Conservation (phyloP, 1,284 basidiomycete species). For the Moesziomyces sp. region DNA sequence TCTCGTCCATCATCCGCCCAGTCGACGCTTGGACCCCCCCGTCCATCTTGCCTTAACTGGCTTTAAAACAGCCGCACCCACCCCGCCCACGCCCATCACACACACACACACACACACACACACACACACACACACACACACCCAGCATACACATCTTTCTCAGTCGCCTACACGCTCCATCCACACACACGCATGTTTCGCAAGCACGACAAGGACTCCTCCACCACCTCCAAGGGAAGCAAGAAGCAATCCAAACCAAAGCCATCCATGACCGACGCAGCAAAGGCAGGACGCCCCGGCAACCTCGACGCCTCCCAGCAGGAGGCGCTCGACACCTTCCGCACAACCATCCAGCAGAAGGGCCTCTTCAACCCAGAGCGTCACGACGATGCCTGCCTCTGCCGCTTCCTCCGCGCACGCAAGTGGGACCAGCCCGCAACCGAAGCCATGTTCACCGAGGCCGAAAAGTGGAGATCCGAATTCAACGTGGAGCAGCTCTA, state of each 20-base stretch:
- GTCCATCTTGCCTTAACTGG: too few species aligned
- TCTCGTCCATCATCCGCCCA: too few species aligned
- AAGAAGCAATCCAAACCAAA: constrained; percentile 44
- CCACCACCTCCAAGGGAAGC: constrained; percentile 34
- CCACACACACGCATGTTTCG: constrained; percentile 36
- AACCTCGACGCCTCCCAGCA: constrained; percentile 61
- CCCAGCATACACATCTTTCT: neutral
- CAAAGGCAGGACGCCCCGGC: constrained; percentile 58
- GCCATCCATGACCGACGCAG: constrained; percentile 32
- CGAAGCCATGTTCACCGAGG: constrained; percentile 83
- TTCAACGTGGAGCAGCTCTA: constrained; percentile 88
- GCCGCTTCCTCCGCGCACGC: constrained; percentile 84
- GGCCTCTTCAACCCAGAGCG: constrained; percentile 62
- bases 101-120: neutral
- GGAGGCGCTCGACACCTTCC: constrained; percentile 59
- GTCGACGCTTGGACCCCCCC: too few species aligned
- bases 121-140: neutral
- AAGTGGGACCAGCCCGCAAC: constrained; percentile 87
- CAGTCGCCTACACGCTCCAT: neutral
- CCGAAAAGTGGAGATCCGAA: constrained; percentile 90
- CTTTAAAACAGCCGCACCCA: too few species aligned
- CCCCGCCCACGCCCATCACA: neutral
- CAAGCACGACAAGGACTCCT: constrained; percentile 43
- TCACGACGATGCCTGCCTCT: constrained; percentile 66
- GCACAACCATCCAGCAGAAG: constrained; percentile 55